These are phyloP conservation scores for Fusarium robinianum DNA, from an alignment of 2,329 filamentous ascomycete genomes.

Conservation along the genomic window DNA sequence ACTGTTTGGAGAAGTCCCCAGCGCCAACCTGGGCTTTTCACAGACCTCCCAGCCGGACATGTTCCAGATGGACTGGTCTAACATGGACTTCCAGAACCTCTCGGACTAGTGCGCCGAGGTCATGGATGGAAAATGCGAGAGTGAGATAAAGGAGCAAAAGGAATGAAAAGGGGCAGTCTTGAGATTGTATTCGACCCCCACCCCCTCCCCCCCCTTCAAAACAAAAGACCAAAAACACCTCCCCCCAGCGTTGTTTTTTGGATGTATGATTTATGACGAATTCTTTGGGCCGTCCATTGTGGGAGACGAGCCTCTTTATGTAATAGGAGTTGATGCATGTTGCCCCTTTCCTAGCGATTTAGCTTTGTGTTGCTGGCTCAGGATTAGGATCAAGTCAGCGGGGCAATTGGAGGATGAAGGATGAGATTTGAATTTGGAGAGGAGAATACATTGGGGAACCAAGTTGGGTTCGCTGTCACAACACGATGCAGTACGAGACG, in stretches of 20 bases:
- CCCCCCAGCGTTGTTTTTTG: constrained; percentile 22
- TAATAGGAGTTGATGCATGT: constrained; percentile 31
- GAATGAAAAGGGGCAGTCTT: constrained; percentile 18
- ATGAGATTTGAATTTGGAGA: constrained; percentile 11
- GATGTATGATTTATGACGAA: constrained; percentile 35
- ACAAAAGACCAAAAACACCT: constrained; percentile 24
- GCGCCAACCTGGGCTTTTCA: constrained; percentile 55
- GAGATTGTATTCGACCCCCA: constrained; percentile 30
- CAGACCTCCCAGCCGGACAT: constrained; percentile 59
- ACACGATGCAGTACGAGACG: constrained; percentile 12
- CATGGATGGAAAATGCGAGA: neutral
- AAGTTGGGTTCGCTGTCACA: constrained; percentile 29
- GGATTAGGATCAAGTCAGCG: no score
- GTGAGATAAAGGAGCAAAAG: neutral
- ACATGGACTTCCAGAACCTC: constrained; percentile 41
- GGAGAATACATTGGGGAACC: constrained; percentile 15
- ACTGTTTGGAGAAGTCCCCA: constrained; percentile 57
- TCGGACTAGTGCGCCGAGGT: constrained; percentile 35
- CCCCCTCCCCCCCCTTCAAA: no score
- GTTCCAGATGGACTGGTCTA: constrained; percentile 52
- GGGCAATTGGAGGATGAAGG: constrained; percentile 6
- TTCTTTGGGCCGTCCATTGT: constrained; percentile 22
- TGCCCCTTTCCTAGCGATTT: constrained; percentile 17
- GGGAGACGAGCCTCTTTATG: constrained; percentile 24
- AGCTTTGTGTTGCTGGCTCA: constrained; percentile 18